Base-by-base conservation (phyloP, 192 early-diverging fungal genomes). In the Coemansia sp. region DNA sequence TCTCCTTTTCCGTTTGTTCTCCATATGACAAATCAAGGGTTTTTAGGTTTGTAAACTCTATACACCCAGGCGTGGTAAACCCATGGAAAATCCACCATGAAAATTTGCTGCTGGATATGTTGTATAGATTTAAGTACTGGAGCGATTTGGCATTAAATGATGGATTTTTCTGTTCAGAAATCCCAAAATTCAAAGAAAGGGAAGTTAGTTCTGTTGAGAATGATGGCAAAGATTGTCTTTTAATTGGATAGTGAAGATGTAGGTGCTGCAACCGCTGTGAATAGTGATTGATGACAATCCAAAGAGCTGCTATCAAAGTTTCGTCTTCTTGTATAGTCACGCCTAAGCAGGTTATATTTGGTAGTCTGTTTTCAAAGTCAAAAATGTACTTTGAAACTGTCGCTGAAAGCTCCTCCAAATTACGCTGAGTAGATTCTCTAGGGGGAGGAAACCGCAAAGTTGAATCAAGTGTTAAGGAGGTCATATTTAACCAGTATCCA, bases 161-260 rank as follows among this genome's bases (percentile, higher is more conserved):
- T 18, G 48, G 9, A 49, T 18, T 1, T n/a, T n/a, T n/a, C n/a
- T n/a, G n/a, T n/a, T n/a, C n/a, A n/a, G n/a, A n/a, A n/a, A n/a
- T n/a, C n/a, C n/a, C n/a, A n/a, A n/a, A n/a, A n/a, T 49, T 37
- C 45, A 67, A 81, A 52, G 48, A 49, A 49, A 49, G 48, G 18
- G 15, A n/a, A 6, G 48, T 49, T 12, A 49, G 12, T 6, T 13
- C 12, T 2, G 15, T 49, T 49, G 48, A 49, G 18, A 12, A 49
- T 12, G 48, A 49, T 49, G 26, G 26, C 26, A 26, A 26, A 26
- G 26, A 26, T 26, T 26, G 26, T 26, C 26, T 2, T 26, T 3
- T 3, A 26, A 26, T 26, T 26, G 26, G 26, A 26, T 26, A 26
- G 26, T 26, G 3, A 26, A 26, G 3, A 3, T 26, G 26, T 3